Base-by-base conservation (phyloP, 202 grass and related monocot species). In the Setaria viridis region DNA sequence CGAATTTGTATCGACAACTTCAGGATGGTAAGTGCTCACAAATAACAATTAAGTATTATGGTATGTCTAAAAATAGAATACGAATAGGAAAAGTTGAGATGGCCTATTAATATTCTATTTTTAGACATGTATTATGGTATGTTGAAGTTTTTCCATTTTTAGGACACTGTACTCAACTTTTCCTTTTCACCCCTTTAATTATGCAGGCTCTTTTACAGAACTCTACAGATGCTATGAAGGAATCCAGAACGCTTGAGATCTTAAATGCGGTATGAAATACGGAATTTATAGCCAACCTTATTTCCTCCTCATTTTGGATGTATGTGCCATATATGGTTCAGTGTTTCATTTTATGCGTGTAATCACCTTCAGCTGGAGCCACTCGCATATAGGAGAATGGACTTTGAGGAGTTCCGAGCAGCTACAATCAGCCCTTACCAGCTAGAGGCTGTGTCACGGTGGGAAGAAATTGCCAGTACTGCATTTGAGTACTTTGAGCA, bases 361-460 rank as follows among this genome's bases (percentile, higher is more conserved):
- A 89, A 80, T 89, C 49, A 55, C 45, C 82, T 81, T 84, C 86
- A 99, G 97, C 80, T 99, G 91, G 97, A 99, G 87, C 94, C 94
- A 72, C 93, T 99, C n/a, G 86, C 93, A 11, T 94, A 99, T 82
- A 90, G 92, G 85, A 91, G 80, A 79, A 99, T 99, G 97, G 90
- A 99, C 79, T 99, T 96, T 55, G 97, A 94, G 58, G 97, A 99
- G 80, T 99, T 99, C 70, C 47, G 90, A 47, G 94, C 85, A 13
- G 97, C 97, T 12, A 93, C 92, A 73, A 91, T 97, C 72, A 97
- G 91, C 77, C 97, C 97, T 73, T 99, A 99, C 85, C 97, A 99
- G 76, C 92, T 99, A 14, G 97, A 99, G 80, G 94, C 97, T 63
- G 88, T 91, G 79, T 46, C 89, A n/a, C 80, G 81, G 50, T 99